Base-by-base conservation (phyloP, 805 yeast species). In the Ogataea minuta region DNA sequence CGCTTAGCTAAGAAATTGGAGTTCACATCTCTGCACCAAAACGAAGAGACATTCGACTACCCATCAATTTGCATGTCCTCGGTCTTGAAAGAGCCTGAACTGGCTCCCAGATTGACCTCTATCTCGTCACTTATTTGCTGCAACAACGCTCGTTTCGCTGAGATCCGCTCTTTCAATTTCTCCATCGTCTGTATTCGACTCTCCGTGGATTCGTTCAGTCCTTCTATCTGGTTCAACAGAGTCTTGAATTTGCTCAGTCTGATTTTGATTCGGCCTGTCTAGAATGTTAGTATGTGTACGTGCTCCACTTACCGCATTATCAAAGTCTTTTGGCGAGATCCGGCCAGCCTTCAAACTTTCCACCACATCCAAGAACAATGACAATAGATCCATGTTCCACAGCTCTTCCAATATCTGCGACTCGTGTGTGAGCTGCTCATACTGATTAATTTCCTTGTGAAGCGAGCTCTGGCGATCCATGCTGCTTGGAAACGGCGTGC, bases 181-280 rank as follows among this genome's bases (percentile, higher is more conserved):
- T 57, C 63, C 32, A 72, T 64, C 24, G 58, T 54, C 17, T 41
- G 43, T 27, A 63, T 48, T 28, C 70, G 47, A 12, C 59, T 64
- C 28, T 64, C 70, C 11, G 68, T 63, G 1, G 71, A 60, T 43
- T 70, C 74, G 24, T 67, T 59, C 31, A 72, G 57, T 1, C 75
- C 78, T 31, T 71, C 74, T 9, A 72, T 62, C 23, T 60, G 62
- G 40, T 63, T 63, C n/a, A 72, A 48, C 7, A 60, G 48, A 36
- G 51, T 60, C 31, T 67, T 58, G 23, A 70, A 54, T 33, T 53
- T 63, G 35, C 54, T 56, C 19, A 73, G 43, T 44, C 75, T 53
- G 15, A 72, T 62, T 25, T 74, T 58, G 23, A 74, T 64, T 10
- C 71, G 56, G 14, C 78, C 79, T 20, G 74, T 64, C 56, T 63